Percentiles rank a stretch among this genome's conserved stretches.
phyloP scores from a whole-genome alignment of 225 moss, liverwort and hornwort genomes.

The Physcomitrellopsis africana region DNA sequence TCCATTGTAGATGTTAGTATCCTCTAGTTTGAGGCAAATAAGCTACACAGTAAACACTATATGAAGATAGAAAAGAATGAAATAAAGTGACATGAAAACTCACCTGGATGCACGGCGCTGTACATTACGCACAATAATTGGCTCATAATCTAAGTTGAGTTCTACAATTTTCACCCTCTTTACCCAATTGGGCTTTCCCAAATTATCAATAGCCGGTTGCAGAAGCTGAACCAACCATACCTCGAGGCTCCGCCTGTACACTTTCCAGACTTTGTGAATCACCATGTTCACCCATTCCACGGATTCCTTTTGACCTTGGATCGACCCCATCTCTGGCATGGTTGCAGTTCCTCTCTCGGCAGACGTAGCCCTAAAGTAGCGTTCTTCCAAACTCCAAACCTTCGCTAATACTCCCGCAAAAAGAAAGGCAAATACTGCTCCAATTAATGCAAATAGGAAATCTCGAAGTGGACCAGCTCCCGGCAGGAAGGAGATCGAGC shows the following conservation, averaged over 20 bases:
- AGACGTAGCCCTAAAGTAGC: constrained; percentile 73
- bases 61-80: not conserved
- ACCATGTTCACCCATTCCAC: constrained; percentile 99
- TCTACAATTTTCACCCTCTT: constrained; percentile 89
- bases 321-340: constrained; percentile 88
- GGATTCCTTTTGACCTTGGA: constrained; percentile 89
- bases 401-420: constrained; percentile 80
- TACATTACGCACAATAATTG: constrained; percentile 84
- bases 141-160: constrained; percentile 90
- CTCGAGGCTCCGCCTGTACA: constrained; percentile 87
- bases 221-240: constrained; percentile 79
- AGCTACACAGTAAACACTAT: not conserved
- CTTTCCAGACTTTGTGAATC: constrained; percentile 96
- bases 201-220: constrained; percentile 93
- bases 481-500: constrained; percentile 58
- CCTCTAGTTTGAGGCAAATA: not conserved
- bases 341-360: constrained; percentile 81
- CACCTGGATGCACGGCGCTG: constrained; percentile 87
- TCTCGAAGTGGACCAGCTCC: constrained; percentile 83
- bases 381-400: constrained; percentile 80
- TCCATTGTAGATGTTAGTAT: not conserved
- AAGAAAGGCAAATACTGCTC: constrained; percentile 73
- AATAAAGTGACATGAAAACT: constrained; percentile 7
- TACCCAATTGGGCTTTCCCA: constrained; percentile 88
- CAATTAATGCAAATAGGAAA: constrained; percentile 77